Percentiles rank a stretch among this genome's conserved stretches.
These are phyloP conservation scores for Saksenaea vasiformis DNA, from an alignment of 371 early-diverging fungal genomes.

Conservation along the genomic window DNA sequence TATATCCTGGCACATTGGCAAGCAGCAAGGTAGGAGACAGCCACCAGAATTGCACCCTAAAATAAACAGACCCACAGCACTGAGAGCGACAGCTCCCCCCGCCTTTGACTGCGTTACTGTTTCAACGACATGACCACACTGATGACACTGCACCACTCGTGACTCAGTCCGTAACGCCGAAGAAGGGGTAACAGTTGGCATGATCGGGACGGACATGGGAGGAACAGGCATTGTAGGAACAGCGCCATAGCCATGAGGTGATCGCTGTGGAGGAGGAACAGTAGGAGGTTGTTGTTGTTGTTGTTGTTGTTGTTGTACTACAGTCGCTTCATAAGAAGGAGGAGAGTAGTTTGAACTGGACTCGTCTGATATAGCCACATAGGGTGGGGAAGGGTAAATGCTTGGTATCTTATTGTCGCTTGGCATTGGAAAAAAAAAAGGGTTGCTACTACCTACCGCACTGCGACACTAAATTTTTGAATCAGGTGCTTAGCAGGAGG, in stretches of 20 bases:
- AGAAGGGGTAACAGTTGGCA: background rate
- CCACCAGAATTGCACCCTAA: constrained; percentile 16
- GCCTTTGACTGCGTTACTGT: constrained; percentile 15
- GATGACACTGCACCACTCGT: constrained; percentile 9
- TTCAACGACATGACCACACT: constrained; percentile 17
- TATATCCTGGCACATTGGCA: constrained; percentile 15
- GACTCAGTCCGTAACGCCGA: constrained; percentile 6
- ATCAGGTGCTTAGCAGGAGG: no score
- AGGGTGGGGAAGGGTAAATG: background rate
- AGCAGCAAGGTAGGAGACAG: constrained; percentile 20
- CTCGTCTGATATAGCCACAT: background rate
- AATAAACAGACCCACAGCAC: constrained; percentile 4
- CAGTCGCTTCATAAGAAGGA: background rate
- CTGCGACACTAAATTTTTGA: background rate
- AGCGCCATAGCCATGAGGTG: background rate
- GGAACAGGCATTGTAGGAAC: constrained; percentile 4
- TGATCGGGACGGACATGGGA: background rate
- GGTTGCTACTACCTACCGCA: background rate
- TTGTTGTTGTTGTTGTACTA: background rate
- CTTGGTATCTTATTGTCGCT: background rate
- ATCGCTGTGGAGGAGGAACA: background rate
- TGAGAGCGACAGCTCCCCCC: constrained; percentile 11
- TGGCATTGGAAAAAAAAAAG: background rate
- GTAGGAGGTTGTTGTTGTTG: no score
- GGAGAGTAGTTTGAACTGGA: background rate